These are phyloP conservation scores for Spathaspora arborariae DNA, from an alignment of 805 yeast species.

Conservation along the genomic window DNA sequence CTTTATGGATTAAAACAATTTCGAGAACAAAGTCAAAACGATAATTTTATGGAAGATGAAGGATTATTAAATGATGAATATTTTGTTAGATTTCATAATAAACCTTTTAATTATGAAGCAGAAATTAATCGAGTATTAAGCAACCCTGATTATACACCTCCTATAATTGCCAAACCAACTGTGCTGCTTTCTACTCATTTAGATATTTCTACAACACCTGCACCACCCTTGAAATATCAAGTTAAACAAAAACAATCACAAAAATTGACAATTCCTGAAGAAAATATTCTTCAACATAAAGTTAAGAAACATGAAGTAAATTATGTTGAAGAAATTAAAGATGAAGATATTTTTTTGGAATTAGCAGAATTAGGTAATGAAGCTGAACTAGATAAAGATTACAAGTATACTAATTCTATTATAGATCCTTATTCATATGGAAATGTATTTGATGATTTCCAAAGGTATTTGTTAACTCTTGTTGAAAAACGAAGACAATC, in stretches of 20 bases:
- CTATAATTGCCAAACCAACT: slow-evolving; percentile 6
- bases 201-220: neutral
- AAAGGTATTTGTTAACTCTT: slow-evolving; percentile 6
- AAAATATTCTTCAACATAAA: neutral
- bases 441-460: slow-evolving; percentile 11
- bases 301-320: slow-evolving; percentile 1
- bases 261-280: neutral
- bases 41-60: slow-evolving; percentile 31
- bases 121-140: slow-evolving; percentile 10
- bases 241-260: slow-evolving; percentile 1
- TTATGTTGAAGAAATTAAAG: slow-evolving; percentile 5
- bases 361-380: slow-evolving; percentile 9
- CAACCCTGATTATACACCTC: slow-evolving; percentile 12
- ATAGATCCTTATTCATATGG: slow-evolving; percentile 9
- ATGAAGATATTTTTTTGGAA: slow-evolving; percentile 10
- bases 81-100: slow-evolving; percentile 11
- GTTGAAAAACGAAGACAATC: slow-evolving; percentile 2
- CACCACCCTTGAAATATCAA: neutral
- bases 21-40: slow-evolving; percentile 33
- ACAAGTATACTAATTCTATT: neutral
- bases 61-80: slow-evolving; percentile 15
- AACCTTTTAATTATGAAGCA: slow-evolving; percentile 12
- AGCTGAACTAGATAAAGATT: slow-evolving; percentile 1
- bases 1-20: slow-evolving; percentile 43
- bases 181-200: neutral